Base-by-base conservation (phyloP, 192 early-diverging fungal species). In the Pilobolus umbonatus region DNA sequence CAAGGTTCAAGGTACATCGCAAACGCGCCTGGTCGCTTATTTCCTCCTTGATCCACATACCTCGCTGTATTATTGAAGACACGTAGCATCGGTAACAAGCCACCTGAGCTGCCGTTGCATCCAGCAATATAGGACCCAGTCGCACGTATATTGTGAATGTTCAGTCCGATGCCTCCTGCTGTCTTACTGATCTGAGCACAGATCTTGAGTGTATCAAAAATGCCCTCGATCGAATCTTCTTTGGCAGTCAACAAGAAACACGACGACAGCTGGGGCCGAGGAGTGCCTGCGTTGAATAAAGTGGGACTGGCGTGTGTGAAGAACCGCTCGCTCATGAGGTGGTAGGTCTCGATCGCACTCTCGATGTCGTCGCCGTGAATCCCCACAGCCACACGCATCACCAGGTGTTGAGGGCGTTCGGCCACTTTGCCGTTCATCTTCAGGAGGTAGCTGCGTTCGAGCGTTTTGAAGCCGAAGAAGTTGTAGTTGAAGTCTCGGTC, bases 391-490 rank as follows among this genome's bases (percentile, higher is more conserved):
- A 99, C 95, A 65, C 96, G 90, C 96, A 99, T 99, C 40, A 99
- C 73, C 88, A 99, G 78, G 74, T 98, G 96, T 72, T 98, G 96
- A 15, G 96, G 96, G 31, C 96, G 73, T 76, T 98, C 95, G 2
- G 90, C 94, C 28, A 94, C 85, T 52, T 85, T 84, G 30, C 87
- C 85, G 60, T 91, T 85, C 72, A 97, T 88, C 52, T 84, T 80
- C 56, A 99, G 77, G 22, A 99, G 81, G 65, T 99, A 99, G 35
- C 88, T 91, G 22, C 96, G 86, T 78, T 99, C 96, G 7, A 99
- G 83, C 10, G 95, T 99, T 80, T 99, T 99, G 88, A 97, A 97
- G 8, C 96, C 96, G 86, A 99, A 99, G 80, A 85, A 99, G 77
- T 94, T 94, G 82, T 97, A 99, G 64, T 85, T 89, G 71, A 93